phyloP scores from a whole-genome alignment of 208 protist species.

The Wallacemonas rigidus region DNA sequence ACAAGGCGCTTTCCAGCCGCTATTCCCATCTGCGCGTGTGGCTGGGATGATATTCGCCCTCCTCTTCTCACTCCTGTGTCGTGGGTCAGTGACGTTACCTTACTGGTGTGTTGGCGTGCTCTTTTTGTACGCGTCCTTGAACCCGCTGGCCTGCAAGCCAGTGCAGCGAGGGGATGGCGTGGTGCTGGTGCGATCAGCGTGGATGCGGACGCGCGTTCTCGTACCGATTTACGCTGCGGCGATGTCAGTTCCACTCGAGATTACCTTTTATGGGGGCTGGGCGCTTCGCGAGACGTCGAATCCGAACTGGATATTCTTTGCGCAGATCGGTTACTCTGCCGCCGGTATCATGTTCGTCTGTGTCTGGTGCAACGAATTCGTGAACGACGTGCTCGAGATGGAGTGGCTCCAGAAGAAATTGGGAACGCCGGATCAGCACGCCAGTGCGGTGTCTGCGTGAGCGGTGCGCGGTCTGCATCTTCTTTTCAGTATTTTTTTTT shows the following conservation, averaged over 20 bases:
- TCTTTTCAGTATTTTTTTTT: too few species aligned
- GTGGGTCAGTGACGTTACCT: slow-evolving; percentile 46
- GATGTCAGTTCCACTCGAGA: slow-evolving; percentile 49
- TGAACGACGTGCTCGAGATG: slow-evolving; percentile 37
- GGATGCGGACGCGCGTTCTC: slow-evolving; percentile 42
- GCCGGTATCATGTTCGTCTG: slow-evolving; percentile 43
- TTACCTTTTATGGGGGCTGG: slow-evolving; percentile 73
- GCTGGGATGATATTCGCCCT: slow-evolving; percentile 55
- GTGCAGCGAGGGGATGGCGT: slow-evolving; percentile 22
- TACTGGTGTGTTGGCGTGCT: slow-evolving; percentile 50
- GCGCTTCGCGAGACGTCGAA: slow-evolving; percentile 65
- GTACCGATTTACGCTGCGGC: slow-evolving; percentile 52
- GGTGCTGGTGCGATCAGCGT: slow-evolving; percentile 36
- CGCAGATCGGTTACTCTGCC: slow-evolving; percentile 46
- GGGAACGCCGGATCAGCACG: background rate
- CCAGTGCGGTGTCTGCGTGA: background rate
- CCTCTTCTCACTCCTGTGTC: slow-evolving; percentile 43
- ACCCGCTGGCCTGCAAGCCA: slow-evolving; percentile 27
- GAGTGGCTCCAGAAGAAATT: slow-evolving; percentile 21
- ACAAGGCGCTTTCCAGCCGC: slow-evolving; percentile 18
- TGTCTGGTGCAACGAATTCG: slow-evolving; percentile 43
- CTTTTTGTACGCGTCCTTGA: slow-evolving; percentile 65
- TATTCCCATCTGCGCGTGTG: slow-evolving; percentile 41
- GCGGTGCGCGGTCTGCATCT: too few species aligned
- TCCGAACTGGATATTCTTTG: slow-evolving; percentile 83